Evolutionary conservation across 495 filamentous ascomycete genomes (phyloP).

Genomic region (Podospora pseudocomata): DNA sequence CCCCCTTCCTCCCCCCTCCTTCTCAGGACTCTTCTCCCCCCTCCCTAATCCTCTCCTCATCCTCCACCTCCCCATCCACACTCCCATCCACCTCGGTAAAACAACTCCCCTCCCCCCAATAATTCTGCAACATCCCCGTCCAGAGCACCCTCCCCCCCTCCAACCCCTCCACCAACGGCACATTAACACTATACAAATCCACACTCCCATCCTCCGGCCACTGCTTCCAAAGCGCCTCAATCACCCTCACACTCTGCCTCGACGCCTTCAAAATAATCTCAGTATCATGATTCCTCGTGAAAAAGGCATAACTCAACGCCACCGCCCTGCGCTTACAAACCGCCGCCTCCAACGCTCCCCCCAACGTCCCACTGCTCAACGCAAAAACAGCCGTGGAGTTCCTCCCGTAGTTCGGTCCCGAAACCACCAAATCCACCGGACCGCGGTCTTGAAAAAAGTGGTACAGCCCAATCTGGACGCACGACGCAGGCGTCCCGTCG

Average conservation of each 20-base stretch:
- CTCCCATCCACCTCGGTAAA: slow-evolving; percentile 71
- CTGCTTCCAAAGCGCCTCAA: slow-evolving; percentile 70
- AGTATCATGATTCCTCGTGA: slow-evolving; percentile 72
- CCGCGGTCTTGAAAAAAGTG: slow-evolving; percentile 80
- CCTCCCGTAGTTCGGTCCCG: slow-evolving; percentile 90
- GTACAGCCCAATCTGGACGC: slow-evolving; percentile 83
- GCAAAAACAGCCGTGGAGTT: slow-evolving; percentile 92
- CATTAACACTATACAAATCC: slow-evolving; percentile 83
- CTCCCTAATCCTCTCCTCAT: slow-evolving; percentile 64
- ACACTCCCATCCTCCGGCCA: slow-evolving; percentile 64
- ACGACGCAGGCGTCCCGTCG: slow-evolving; percentile 81
- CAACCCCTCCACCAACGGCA: slow-evolving; percentile 70
- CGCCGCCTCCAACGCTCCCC: slow-evolving; percentile 90
- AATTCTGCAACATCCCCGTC: slow-evolving; percentile 82
- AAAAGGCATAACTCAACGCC: slow-evolving; percentile 86
- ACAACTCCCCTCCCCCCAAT: slow-evolving; percentile 73
- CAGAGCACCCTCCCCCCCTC: slow-evolving; percentile 66
- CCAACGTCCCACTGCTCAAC: slow-evolving; percentile 84
- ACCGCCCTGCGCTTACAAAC: slow-evolving; percentile 72
- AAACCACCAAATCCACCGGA: slow-evolving; percentile 79
- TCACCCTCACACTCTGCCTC: slow-evolving; percentile 62
- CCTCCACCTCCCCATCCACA: slow-evolving; percentile 55
- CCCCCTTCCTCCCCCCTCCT: slow-evolving; percentile 25
- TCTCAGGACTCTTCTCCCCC: slow-evolving; percentile 46
- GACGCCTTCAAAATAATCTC: slow-evolving; percentile 71